These are phyloP conservation scores for Gamarada debralockiae DNA, from an alignment of 495 filamentous ascomycete genomes.

Conservation along the genomic window DNA sequence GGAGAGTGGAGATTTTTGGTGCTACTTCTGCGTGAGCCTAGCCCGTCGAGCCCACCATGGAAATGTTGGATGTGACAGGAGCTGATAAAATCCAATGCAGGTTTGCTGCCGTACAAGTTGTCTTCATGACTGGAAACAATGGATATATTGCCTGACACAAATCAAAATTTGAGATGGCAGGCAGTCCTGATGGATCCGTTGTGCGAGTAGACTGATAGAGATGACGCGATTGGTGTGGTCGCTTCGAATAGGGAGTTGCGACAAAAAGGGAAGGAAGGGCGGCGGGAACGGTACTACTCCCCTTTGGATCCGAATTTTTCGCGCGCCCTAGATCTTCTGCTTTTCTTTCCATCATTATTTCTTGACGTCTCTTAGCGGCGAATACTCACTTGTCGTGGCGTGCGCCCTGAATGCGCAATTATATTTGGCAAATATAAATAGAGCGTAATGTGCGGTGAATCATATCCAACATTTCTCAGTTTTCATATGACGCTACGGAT, in stretches of 20 bases:
- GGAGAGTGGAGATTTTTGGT: constrained; percentile 31
- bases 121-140: constrained; percentile 13
- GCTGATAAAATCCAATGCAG: neutral
- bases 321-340: too few relatives aligned
- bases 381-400: too few relatives aligned
- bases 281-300: neutral
- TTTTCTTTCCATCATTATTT: too few relatives aligned
- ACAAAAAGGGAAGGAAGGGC: neutral
- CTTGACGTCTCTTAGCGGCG: too few relatives aligned
- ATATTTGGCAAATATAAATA: too few relatives aligned
- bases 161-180: neutral
- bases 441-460: too few relatives aligned
- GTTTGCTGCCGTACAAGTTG: constrained; percentile 26
- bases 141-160: neutral
- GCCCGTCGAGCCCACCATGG: neutral
- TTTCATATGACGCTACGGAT: too few relatives aligned
- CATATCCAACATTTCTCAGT: too few relatives aligned
- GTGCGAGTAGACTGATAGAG: neutral
- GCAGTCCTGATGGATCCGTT: neutral
- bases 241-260: neutral
- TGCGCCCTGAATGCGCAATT: too few relatives aligned
- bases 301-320: too few relatives aligned
- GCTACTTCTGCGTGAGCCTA: constrained; percentile 27
- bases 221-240: neutral
- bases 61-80: neutral